Evolutionary conservation across 768 basidiomycete genomes (phyloP), one percentile per base, ranked within the genome.

Genomic region (Botryobasidium botryosum): DNA sequence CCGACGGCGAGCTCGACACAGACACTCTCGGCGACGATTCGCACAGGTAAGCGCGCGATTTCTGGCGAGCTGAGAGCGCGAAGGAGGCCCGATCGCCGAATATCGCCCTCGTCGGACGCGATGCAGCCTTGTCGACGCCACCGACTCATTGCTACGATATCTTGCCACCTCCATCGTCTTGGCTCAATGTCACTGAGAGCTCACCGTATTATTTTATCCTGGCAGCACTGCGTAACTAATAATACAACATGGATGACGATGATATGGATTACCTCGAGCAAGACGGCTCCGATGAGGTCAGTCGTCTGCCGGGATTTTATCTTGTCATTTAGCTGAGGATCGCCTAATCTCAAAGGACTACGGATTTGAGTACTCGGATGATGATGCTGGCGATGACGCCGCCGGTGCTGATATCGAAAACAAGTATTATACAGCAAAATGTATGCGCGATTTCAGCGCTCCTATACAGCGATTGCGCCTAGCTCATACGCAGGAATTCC

Each of bases 391-490:
- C 24, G 83, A 71, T 24, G 75, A 82, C 53, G 70, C 75, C 1
- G 81, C 72, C 40, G 83, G 75, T 43, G 82, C 76, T 21, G 91
- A 94, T 62, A 76, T 94, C 36, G 94, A 99, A 66, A 99, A 99
- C 58, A 76, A 90, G 74, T 99, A 99, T 64, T 97, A 97, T 61
- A 82, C 79, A 40, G 94, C 94, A 8, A 99, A 99, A 62, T 78
- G 92, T 96, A 52, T 42, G 79, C 10, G 8, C 18, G 17, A n/a
- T 27, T 26, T 23, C 32, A 1, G 17, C 17, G 13, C 39, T 5
- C 18, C 28, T 31, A 25, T 24, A 17, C 25, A 15, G 21, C 8
- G 49, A n/a, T 45, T 43, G n/a, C 29, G 18, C 31, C 6, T n/a
- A 20, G 4, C 36, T 35, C 12, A 8, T 18, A 20, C 2, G 28